phyloP scores from a whole-genome alignment of 768 basidiomycete species.

The Pleurotus salmoneostramineus region DNA sequence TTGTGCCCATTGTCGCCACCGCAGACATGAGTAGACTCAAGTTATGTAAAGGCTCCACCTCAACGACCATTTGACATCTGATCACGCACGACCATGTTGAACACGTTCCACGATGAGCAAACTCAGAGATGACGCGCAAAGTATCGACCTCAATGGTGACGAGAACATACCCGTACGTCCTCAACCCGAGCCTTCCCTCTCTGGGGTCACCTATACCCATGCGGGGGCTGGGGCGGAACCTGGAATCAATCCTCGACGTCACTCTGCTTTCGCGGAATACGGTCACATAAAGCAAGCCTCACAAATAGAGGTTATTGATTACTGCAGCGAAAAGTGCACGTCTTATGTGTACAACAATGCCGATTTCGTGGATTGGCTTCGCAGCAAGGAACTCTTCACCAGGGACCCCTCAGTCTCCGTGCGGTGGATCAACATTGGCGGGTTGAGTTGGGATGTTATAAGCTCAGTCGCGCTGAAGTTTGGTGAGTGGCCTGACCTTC shows the following conservation, averaged over 20 bases:
- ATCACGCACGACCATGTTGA: not conserved
- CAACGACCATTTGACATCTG: not conserved
- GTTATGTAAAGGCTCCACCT: not conserved
- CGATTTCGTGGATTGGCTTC: slow-evolving; percentile 44
- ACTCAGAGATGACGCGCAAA: not conserved
- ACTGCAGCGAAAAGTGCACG: slow-evolving; percentile 41
- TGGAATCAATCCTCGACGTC: slow-evolving; percentile 55
- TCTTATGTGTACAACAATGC: slow-evolving; percentile 45
- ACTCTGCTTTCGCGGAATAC: slow-evolving; percentile 40
- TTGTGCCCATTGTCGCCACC: too few relatives aligned
- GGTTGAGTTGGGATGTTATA: slow-evolving; percentile 61
- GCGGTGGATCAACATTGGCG: slow-evolving; percentile 61
- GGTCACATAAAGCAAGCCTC: slow-evolving; percentile 54
- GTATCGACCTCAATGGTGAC: not conserved
- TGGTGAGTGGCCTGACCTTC: slow-evolving; percentile 31
- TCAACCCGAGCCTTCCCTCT: slow-evolving; percentile 8
- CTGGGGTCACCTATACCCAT: slow-evolving; percentile 24
- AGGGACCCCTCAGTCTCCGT: slow-evolving; percentile 2
- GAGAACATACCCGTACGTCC: not conserved
- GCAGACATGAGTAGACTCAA: not conserved
- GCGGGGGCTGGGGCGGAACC: slow-evolving; percentile 57
- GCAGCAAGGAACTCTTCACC: slow-evolving; percentile 15
- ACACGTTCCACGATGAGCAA: not conserved
- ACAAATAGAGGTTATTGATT: slow-evolving; percentile 57
- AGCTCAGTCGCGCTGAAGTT: slow-evolving; percentile 55